A percentile compares a stretch with the other conserved stretches of the same genome.
Evolutionary conservation across 2,329 filamentous ascomycete species (phyloP).

Genomic region (Aspergillus fumigatus): DNA sequence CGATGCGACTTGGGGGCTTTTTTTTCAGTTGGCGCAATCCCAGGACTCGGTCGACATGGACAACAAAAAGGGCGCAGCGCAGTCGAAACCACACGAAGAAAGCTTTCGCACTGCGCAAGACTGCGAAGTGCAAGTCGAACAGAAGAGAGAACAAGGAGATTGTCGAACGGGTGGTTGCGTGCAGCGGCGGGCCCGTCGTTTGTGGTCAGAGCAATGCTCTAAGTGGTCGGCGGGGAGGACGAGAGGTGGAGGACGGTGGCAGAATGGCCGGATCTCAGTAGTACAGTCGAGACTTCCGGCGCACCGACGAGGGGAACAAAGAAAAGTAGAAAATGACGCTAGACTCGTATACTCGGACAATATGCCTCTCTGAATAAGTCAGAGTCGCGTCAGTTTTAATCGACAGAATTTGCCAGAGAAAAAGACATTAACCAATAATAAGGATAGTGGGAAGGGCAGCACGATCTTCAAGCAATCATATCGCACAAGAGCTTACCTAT

Average conservation of each 20-base stretch:
- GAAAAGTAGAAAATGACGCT: not conserved
- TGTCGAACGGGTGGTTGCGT: not conserved
- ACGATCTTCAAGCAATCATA: constrained; percentile 10
- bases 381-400: not conserved
- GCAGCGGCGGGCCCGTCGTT: not conserved
- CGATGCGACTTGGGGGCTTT: not conserved
- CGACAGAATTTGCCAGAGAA: not conserved
- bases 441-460: constrained; percentile 6
- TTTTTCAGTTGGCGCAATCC: not conserved
- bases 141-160: not conserved
- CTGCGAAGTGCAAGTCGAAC: not conserved
- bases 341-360: not conserved
- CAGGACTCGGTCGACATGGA: not conserved
- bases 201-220: not conserved
- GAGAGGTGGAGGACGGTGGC: not conserved
- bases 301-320: not conserved
- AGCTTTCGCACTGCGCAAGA: not conserved
- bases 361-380: not conserved
- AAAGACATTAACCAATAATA: not conserved
- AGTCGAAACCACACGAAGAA: not conserved
- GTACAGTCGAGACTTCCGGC: not conserved
- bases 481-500: constrained; percentile 16
- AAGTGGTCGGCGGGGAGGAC: not conserved
- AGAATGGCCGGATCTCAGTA: not conserved
- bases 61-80: not conserved